phyloP scores from a whole-genome alignment of 2,329 filamentous ascomycete species.

The Diaporthe ilicicola region DNA sequence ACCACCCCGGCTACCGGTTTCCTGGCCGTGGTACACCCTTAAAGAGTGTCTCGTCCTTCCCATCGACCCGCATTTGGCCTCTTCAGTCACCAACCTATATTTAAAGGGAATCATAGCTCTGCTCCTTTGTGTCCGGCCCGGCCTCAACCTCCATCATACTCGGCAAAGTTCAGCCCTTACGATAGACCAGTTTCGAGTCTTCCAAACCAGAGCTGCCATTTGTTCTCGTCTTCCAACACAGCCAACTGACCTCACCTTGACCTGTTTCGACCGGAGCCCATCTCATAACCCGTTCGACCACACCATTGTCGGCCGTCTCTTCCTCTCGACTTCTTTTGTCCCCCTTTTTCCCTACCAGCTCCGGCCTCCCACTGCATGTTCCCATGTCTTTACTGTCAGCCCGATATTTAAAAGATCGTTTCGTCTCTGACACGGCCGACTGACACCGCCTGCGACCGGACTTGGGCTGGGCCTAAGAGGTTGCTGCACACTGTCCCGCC shows the following conservation, averaged over 20 bases:
- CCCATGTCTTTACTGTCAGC: conserved; percentile 45
- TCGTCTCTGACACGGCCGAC: conserved; percentile 47
- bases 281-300: conserved; percentile 26
- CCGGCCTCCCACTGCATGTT: conserved; percentile 33
- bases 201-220: conserved; percentile 8
- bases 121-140: conserved; percentile 15
- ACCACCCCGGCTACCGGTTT: conserved; percentile 22
- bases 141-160: conserved; percentile 1
- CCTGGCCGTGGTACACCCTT: conserved; percentile 19
- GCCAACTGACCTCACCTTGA: conserved; percentile 28
- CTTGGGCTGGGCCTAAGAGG: conserved; percentile 30
- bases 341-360: background rate
- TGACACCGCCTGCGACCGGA: conserved; percentile 37
- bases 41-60: conserved; percentile 26
- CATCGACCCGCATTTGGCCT: conserved; percentile 28
- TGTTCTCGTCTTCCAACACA: conserved; percentile 13
- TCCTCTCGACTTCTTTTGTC: background rate
- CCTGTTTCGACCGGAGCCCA: conserved; percentile 32
- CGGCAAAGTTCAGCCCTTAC: conserved; percentile 27
- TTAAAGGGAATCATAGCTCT: conserved; percentile 20
- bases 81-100: conserved; percentile 32
- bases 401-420: conserved; percentile 38
- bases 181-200: conserved; percentile 31
- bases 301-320: conserved; percentile 5
- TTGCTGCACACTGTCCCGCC: conserved; percentile 21